Evolutionary conservation across 2,329 filamentous ascomycete genomes (phyloP), one percentile per base, ranked within the genome.

Genomic region (Aspergillus alliaceus): DNA sequence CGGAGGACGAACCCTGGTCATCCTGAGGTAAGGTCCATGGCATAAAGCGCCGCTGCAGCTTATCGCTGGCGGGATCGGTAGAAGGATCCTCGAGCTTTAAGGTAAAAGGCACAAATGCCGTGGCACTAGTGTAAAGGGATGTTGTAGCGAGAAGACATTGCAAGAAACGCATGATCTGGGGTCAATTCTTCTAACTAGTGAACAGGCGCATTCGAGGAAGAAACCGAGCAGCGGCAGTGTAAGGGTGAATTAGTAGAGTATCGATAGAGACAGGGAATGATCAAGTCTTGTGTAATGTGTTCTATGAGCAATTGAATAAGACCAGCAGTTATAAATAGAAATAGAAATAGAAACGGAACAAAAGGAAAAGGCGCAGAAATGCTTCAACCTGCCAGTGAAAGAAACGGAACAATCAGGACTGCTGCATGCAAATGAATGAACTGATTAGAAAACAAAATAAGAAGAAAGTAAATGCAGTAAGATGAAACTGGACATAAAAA

Each of bases 41-140:
- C 46, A 74, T 58, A 56, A 76, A 76, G 29, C 74, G 72, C 35
- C 67, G 66, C 37, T 57, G 54, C 6, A 67, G 63, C 48, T 64
- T 66, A 35, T 56, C 58, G 27, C 53, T 51, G 15, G 59, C 52
- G 31, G 66, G 60, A 44, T 56, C 62, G 25, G 47, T 53, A 29
- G 57, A 60, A 15, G 62, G 52, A 3, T 58, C 40, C 31, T 61
- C 59, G 29, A 68, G 50, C 39, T 67, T 63, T 56, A 70, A 62
- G 31, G 69, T 66, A 61, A 74, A 78, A 18, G 77, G 77, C 59
- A 77, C 78, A 53, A 79, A 79, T 59, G 77, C 77, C 20, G 69
- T 69, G n/a, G 69, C 73, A 47, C 69, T 63, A 14, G 67, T 67
- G 20, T 67, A 71, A n/a, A 76, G 66, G 56, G 59, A 66, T 50